phyloP scores from a whole-genome alignment of 805 yeast species.

The Candida germanica region DNA sequence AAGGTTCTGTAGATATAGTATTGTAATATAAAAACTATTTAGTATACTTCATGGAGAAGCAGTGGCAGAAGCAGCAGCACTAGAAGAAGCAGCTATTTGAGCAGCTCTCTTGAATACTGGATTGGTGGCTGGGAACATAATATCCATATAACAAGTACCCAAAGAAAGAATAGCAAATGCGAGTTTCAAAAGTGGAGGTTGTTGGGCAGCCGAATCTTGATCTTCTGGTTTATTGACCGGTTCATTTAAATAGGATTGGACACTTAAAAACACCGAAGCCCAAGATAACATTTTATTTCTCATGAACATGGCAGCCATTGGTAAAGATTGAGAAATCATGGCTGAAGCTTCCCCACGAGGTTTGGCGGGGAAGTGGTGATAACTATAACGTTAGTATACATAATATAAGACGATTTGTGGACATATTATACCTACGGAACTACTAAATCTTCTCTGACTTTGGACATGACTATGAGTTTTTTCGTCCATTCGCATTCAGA shows the following conservation, averaged over 20 bases:
- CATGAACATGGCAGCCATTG: constrained; percentile 70
- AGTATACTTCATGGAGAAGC: constrained; percentile 4
- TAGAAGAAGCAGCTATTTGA: constrained; percentile 13
- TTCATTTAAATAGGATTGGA: constrained; percentile 47
- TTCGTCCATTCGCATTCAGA: too few species aligned
- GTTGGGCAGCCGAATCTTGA: constrained; percentile 19
- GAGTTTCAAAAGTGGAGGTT: constrained; percentile 48
- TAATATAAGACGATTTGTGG: not conserved
- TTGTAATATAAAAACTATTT: not conserved
- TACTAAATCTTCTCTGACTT: constrained; percentile 32
- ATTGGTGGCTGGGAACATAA: constrained; percentile 43
- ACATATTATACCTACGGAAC: constrained; percentile 29
- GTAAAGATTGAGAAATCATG: constrained; percentile 54
- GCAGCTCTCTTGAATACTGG: constrained; percentile 27
- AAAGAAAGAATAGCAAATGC: constrained; percentile 47
- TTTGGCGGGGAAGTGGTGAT: constrained; percentile 48
- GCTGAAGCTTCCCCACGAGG: constrained; percentile 41
- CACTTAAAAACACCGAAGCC: constrained; percentile 51
- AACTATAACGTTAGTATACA: constrained; percentile 25
- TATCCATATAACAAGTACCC: constrained; percentile 53
- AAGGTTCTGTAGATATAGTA: too few species aligned
- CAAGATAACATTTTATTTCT: constrained; percentile 55
- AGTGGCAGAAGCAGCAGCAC: constrained; percentile 8
- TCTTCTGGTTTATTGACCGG: constrained; percentile 31
- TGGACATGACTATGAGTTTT: too few species aligned